phyloP scores from a whole-genome alignment of 2,329 filamentous ascomycete species.

The Podosphaera leucotricha region DNA sequence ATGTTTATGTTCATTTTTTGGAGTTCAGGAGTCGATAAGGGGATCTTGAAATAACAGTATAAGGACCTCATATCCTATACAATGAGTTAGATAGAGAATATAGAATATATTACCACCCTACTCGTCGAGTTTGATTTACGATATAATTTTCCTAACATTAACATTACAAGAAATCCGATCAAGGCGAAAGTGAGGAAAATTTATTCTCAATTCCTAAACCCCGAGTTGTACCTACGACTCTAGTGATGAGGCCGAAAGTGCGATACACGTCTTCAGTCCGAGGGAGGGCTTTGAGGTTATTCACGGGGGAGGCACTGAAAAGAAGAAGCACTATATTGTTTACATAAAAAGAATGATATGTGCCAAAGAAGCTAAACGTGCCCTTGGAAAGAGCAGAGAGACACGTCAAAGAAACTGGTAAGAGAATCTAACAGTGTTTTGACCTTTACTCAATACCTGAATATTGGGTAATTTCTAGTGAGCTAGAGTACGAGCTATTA shows the following conservation, averaged over 20 bases:
- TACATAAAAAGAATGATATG: not conserved
- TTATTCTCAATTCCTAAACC: too few relatives aligned
- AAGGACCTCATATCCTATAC: not conserved
- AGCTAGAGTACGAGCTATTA: too few relatives aligned
- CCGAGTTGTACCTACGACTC: too few relatives aligned
- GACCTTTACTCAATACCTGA: too few relatives aligned
- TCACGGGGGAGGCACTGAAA: not conserved
- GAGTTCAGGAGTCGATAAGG: not conserved
- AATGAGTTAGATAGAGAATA: not conserved
- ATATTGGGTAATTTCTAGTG: too few relatives aligned
- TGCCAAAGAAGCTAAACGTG: not conserved
- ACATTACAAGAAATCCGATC: too few relatives aligned
- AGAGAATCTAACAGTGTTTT: too few relatives aligned
- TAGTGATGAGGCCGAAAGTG: not conserved
- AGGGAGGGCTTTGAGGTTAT: not conserved
- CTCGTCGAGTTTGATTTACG: not conserved
- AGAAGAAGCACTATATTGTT: not conserved
- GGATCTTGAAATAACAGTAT: not conserved
- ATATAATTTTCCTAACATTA: not conserved
- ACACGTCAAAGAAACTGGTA: too few relatives aligned
- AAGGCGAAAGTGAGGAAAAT: too few relatives aligned
- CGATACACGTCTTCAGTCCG: not conserved
- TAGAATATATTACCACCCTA: not conserved
- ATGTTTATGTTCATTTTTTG: not conserved
- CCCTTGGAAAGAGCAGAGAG: not conserved